A percentile compares a stretch with the other conserved stretches of the same genome.
phyloP scores from a whole-genome alignment of 345 rosid species.

The Citrus hindsii region DNA sequence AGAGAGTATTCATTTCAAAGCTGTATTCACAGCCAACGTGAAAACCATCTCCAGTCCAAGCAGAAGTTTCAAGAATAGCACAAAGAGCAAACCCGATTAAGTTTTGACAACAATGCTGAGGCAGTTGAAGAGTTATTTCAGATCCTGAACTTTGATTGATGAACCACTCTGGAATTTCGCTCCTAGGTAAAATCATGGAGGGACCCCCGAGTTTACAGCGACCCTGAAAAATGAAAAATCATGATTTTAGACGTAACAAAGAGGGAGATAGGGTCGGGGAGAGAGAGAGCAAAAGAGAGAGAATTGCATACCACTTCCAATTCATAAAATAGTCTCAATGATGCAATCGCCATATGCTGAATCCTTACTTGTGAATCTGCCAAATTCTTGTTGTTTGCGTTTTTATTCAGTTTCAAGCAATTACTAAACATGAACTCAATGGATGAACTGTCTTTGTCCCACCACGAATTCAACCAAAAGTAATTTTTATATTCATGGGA shows the following conservation, averaged over 20 bases:
- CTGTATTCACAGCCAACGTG: no score
- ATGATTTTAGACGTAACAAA: neutral
- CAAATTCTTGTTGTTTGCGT: neutral
- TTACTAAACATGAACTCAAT: no score
- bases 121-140: neutral
- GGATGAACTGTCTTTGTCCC: no score
- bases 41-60: no score
- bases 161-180: constrained; percentile 5
- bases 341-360: neutral
- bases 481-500: no score
- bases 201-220: no score
- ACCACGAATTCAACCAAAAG: no score
- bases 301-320: neutral
- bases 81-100: no score
- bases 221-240: no score
- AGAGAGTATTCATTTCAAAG: neutral
- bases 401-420: neutral
- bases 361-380: neutral
- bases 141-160: neutral
- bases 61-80: no score
- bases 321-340: neutral
- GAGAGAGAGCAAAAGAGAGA: neutral
- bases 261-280: no score
- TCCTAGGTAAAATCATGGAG: neutral
- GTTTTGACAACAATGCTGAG: no score